Evolutionary conservation across 805 yeast species (phyloP), one percentile per base, ranked within the genome.

Genomic region (Hanseniaspora meyeri): DNA sequence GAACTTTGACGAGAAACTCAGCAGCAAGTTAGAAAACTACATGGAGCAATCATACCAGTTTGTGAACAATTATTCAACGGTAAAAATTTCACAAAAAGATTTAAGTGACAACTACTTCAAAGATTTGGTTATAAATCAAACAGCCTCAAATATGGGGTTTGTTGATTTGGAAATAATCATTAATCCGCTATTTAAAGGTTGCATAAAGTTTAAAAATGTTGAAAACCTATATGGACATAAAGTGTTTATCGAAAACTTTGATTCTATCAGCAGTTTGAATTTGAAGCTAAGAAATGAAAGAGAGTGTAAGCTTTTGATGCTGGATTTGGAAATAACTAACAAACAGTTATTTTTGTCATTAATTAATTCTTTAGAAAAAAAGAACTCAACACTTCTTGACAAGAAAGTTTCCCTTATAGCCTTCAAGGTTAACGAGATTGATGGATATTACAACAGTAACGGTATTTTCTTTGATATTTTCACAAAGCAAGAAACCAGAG

Each of bases 201-300:
- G 39, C 17, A 40, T 56, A n/a, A 37, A 40, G 34, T 50, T 56
- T 20, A 45, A 56, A 19, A 45, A 46, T 34, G 20, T 56, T 20
- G 58, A 56, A 34, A 56, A 56, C 34, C 16, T 42, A 2, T 56
- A 43, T 56, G 58, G 58, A 3, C 58, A 56, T 24, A 56, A 56
- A 34, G 55, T 56, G 2, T 37, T 36, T 12, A 50, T 56, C 27
- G 58, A 56, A 43, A 56, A 56, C 31, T 50, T 29, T 19, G 34
- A 32, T 11, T 34, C 36, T 24, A 45, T 50, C 10, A 43, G 27
- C 2, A 20, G n/a, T 11, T 10, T 56, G 2, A 32, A 51, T 17
- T 32, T 56, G 7, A 50, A 42, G 12, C n/a, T 56, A 17, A 47
- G 49, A 39, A 51, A 43, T 29, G 43, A 50, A 32, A 4, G 8